Percentiles rank a stretch among this genome's conserved stretches.
Evolutionary conservation across 441 rosid genomes (phyloP).

Genomic region (Gossypium schwendimanii): DNA sequence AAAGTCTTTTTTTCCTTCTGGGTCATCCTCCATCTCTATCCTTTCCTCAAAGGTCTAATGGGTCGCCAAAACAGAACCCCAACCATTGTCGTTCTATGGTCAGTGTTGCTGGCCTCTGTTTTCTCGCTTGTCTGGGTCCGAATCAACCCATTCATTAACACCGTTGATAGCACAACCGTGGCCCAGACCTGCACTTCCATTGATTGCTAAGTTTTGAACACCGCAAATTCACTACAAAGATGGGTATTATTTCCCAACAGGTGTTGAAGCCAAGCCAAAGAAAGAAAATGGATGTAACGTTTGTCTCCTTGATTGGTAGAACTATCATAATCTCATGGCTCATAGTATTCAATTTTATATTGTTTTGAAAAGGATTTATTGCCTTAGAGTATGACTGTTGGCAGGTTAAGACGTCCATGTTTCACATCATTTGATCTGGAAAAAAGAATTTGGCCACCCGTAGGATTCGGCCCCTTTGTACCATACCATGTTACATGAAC

Average conservation of each 20-base stretch:
- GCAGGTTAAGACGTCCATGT: neutral
- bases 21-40: slow-evolving; percentile 90
- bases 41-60: slow-evolving; percentile 96
- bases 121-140: slow-evolving; percentile 93
- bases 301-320: neutral
- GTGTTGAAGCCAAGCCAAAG: neutral
- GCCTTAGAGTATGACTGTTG: neutral
- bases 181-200: slow-evolving; percentile 63
- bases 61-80: slow-evolving; percentile 90
- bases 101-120: slow-evolving; percentile 79
- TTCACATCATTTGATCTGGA: neutral
- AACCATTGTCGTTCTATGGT: slow-evolving; percentile 86
- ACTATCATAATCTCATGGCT: neutral
- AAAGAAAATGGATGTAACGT: neutral
- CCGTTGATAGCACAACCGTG: slow-evolving; percentile 21
- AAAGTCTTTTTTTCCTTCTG: slow-evolving; percentile 82
- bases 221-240: neutral
- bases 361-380: neutral
- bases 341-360: neutral
- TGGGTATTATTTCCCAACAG: neutral
- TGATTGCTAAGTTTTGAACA: slow-evolving; percentile 40
- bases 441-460: neutral
- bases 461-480: neutral
- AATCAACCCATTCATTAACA: slow-evolving; percentile 63
- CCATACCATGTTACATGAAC: neutral